Conservation (phyloP, 1,284 basidiomycete species). For the Puccinia horiana region DNA sequence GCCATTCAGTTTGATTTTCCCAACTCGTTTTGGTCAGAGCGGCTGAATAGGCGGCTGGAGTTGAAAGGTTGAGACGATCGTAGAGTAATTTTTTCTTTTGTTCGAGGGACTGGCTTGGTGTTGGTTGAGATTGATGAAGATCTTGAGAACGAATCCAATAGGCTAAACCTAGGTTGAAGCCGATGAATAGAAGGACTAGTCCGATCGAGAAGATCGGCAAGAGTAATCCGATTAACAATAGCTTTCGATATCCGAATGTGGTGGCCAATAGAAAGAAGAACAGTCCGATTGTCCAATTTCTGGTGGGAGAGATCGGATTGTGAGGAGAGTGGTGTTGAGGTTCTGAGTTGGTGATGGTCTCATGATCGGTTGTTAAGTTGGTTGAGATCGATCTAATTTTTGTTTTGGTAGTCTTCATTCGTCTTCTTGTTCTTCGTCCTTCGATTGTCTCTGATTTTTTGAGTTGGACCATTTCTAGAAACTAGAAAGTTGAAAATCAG, state of each 20-base stretch:
- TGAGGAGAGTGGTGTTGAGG: neutral
- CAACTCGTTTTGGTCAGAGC: slow-evolving; percentile 34
- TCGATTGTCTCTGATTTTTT: too few relatives aligned
- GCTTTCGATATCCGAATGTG: slow-evolving; percentile 7
- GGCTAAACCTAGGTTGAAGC: slow-evolving; percentile 23
- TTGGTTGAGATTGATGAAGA: neutral
- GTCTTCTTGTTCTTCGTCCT: too few relatives aligned
- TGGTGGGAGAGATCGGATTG: neutral
- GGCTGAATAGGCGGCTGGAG: slow-evolving; percentile 38
- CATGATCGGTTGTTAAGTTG: too few relatives aligned
- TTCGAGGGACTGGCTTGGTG: neutral
- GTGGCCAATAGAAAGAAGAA: slow-evolving; percentile 1
- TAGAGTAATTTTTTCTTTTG: neutral
- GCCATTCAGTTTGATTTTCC: slow-evolving; percentile 38
- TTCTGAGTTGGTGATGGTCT: too few relatives aligned
- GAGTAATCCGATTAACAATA: neutral
- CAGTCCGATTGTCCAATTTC: neutral
- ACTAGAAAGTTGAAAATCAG: too few relatives aligned
- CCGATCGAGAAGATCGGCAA: slow-evolving; percentile 15
- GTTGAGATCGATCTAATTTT: too few relatives aligned
- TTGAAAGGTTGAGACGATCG: slow-evolving; percentile 26
- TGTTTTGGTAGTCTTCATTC: too few relatives aligned
- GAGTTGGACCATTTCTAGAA: too few relatives aligned
- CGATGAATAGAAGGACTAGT: neutral
- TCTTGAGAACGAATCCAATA: slow-evolving; percentile 38